phyloP scores from a whole-genome alignment of 2,329 filamentous ascomycete genomes.

The Aspergillus proliferans region DNA sequence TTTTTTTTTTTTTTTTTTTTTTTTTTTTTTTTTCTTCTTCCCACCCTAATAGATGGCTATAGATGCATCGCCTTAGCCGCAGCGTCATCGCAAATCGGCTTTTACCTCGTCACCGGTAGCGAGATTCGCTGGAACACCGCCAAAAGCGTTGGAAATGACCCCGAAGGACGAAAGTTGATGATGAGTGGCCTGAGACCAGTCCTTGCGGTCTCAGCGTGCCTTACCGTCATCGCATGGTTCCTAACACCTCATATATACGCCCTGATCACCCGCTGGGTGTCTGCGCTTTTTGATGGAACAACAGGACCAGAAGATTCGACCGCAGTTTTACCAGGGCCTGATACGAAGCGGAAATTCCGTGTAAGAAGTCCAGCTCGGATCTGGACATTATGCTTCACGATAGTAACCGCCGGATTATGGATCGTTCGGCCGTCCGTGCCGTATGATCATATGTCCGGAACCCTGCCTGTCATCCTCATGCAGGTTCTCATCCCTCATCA shows the following conservation, averaged over 20 bases:
- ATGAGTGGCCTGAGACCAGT: constrained; percentile 25
- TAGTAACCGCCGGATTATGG: constrained; percentile 11
- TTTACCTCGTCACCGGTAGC: constrained; percentile 26
- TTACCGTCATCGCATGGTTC: constrained; percentile 17
- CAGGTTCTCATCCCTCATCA: constrained; percentile 10
- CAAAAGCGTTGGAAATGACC: constrained; percentile 21
- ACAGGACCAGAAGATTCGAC: constrained; percentile 7
- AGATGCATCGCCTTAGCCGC: constrained; percentile 19
- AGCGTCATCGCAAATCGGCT: constrained; percentile 23
- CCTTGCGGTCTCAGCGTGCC: constrained; percentile 11
- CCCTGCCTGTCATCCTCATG: constrained; percentile 23
- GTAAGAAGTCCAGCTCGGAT: constrained; percentile 2
- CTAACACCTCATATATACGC: constrained; percentile 14
- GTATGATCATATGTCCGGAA: constrained; percentile 25
- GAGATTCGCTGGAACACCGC: constrained; percentile 28
- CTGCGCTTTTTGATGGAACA: constrained; percentile 11
- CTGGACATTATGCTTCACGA: constrained; percentile 13
- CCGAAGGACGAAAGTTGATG: constrained; percentile 24
- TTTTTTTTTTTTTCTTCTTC: background rate
- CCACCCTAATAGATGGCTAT: background rate
- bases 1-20: background rate
- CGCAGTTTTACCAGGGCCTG: constrained; percentile 9
- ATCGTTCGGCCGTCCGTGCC: constrained; percentile 22
- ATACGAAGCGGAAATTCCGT: constrained; percentile 1
- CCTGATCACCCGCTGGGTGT: constrained; percentile 17